Base-by-base conservation (phyloP, 2,329 filamentous ascomycete species). In the Arachnomyces sp. region DNA sequence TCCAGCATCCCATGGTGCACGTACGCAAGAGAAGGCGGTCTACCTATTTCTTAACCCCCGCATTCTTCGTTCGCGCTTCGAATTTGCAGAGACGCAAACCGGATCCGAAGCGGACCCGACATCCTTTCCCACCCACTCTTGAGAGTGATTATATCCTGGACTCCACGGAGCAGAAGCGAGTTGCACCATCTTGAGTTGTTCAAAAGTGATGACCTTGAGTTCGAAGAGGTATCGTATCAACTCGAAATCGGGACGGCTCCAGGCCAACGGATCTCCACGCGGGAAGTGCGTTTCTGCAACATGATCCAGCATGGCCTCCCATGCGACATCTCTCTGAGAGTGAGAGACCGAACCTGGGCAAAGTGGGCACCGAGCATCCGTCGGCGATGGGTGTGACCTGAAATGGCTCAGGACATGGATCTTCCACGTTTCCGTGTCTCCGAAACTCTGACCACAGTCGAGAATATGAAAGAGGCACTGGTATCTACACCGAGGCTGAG, bases 371-470 rank as follows among this genome's bases (percentile, higher is more conserved):
- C 56, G 55, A 14, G 65, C 67, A 6, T 53, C 61, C 15, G 51
- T 50, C 3, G 67, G 67, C 7, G 65, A 55, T 28, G 59, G 53
- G 38, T 63, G 56, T 1, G 61, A 59, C 11, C 61, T 61, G 44
- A 70, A 69, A 44, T 70, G 67, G 37, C 65, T 65, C 16, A 65
- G 55, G 34, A 69, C 63, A 47, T 70, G 67, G 7, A 54, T 62
- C 38, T 63, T 63, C 65, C 66, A 70, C 25, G 60, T 46, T 5
- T 59, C 53, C 18, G 53, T 50, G 31, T 63, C 56, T 32, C 60
- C 54, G 42, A 67, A 68, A 8, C 55, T 56, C 35, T 62, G 52
- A 8, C 63, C 53, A 46, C 67, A 70, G 46, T 66, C 60, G 6
- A 70, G 55, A 40, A 67, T 58, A 43, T 67, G 61, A 53, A 69